Percentiles rank a stretch among this genome's conserved stretches.
Evolutionary conservation across 352 stramenopile genomes (phyloP).

Genomic region (Blastocystis sp.): DNA sequence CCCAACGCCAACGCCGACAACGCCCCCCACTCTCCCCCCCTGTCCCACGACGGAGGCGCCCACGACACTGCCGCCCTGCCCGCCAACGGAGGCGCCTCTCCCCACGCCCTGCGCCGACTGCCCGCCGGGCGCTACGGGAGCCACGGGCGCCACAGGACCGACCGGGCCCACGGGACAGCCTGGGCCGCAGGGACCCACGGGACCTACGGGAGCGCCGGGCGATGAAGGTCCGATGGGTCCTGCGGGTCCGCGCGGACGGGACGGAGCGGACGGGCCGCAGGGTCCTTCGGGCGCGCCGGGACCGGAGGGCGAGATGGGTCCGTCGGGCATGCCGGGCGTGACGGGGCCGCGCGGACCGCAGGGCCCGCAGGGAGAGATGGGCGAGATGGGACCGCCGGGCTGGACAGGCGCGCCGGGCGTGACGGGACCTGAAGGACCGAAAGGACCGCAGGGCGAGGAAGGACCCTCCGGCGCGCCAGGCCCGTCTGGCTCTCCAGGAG

Average conservation of each 20-base stretch:
- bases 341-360: constrained; percentile 55
- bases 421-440: constrained; percentile 3
- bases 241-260: constrained; percentile 12
- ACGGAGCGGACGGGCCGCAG: constrained; percentile 8
- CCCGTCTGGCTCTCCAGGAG: neutral
- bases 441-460: neutral
- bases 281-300: constrained; percentile 32
- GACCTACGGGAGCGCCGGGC: constrained; percentile 14
- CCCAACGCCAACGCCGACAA: neutral
- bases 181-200: constrained; percentile 14
- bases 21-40: constrained; percentile 6
- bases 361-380: constrained; percentile 13
- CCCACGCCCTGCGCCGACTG: constrained; percentile 40
- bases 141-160: constrained; percentile 27
- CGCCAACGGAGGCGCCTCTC: constrained; percentile 24
- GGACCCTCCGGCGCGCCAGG: constrained; percentile 17
- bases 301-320: constrained; percentile 23
- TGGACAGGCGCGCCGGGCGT: neutral
- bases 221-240: constrained; percentile 11
- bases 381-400: constrained; percentile 3
- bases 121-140: constrained; percentile 32
- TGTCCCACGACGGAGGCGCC: constrained; percentile 38
- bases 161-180: constrained; percentile 23
- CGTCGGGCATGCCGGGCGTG: constrained; percentile 19
- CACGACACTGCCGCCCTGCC: constrained; percentile 43